Evolutionary conservation across 1,139 yeast genomes (phyloP).

Genomic region (Saccharomyces hybrid): DNA sequence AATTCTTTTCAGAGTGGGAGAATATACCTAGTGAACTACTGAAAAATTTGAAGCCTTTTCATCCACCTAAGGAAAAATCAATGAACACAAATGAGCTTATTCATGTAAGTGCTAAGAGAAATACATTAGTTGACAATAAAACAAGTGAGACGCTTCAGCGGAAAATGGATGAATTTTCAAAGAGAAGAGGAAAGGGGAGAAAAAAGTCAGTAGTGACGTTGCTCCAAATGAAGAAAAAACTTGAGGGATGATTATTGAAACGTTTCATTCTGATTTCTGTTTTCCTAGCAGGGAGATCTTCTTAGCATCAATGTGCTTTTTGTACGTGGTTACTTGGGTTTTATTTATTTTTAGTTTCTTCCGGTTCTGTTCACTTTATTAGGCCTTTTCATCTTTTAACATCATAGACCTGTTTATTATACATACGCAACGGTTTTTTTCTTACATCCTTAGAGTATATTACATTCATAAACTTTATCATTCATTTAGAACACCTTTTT

Average conservation of each 20-base stretch:
- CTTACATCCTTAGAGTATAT: background rate
- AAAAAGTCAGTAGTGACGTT: slow-evolving; percentile 9
- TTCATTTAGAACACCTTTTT: background rate
- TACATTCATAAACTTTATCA: background rate
- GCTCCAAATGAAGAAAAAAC: slow-evolving; percentile 14
- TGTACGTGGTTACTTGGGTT: background rate
- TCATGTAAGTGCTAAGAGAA: background rate
- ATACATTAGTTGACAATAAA: background rate
- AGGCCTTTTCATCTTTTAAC: background rate
- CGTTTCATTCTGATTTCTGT: background rate
- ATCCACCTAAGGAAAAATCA: slow-evolving; percentile 8
- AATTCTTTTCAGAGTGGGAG: slow-evolving; percentile 31
- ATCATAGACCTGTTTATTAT: background rate
- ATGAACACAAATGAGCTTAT: background rate
- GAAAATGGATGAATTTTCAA: slow-evolving; percentile 9
- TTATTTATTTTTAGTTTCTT: background rate
- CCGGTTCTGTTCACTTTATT: background rate
- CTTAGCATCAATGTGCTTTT: background rate
- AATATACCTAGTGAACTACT: slow-evolving; percentile 26
- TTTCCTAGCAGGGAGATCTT: background rate
- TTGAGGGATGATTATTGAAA: slow-evolving; percentile 1
- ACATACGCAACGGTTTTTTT: background rate
- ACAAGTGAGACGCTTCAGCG: slow-evolving; percentile 3
- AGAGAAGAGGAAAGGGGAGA: slow-evolving; percentile 9
- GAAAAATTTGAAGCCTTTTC: slow-evolving; percentile 23